Base-by-base conservation (phyloP, 2,329 filamentous ascomycete species). In the Orbilia javanica region DNA sequence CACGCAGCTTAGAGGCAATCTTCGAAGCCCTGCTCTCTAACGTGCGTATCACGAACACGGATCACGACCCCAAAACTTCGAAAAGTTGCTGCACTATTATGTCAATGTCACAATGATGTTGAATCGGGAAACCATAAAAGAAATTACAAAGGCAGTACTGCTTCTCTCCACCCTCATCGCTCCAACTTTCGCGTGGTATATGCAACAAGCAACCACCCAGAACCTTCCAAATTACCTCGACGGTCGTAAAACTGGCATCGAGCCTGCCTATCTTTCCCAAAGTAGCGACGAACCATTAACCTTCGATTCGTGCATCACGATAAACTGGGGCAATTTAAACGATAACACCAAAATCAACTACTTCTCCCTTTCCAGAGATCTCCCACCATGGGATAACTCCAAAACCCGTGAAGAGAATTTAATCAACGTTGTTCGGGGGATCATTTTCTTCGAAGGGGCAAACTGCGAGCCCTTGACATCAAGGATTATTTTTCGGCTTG, bases 141-240 rank as follows among this genome's bases (percentile, higher is more conserved):
- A 25, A 13, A 15, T 18, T 36, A 52, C 15, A 1, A 36, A 13
- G 7, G 39, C 36, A 3, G 2, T 44, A 3, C n/a, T 67, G 6
- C 10, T 69, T 18, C 11, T 20, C 1, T 18, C 22, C 6, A 1
- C 42, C 5, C 11, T 20, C 2, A 34, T 55, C 4, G 6, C 34
- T 6, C 31, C 46, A 18, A 65, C 44, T 18, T 65, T 36, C n/a
- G 57, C 53, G 5, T 76, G 72, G 72, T 39, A 69, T 13, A 76
- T 76, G 72, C 72, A 76, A 42, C 48, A 69, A 18, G 31, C 65
- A 1, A 69, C 72, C 8, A 69, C 46, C 4, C 25, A 74, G 44
- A 18, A 4, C 1, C 29, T 52, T 6, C 10, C 13, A 27, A 11
- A 1, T 8, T 22, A 53, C 18, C 18, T 10, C 4, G 48, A 18